phyloP scores from a whole-genome alignment of 768 basidiomycete genomes.

The Aureoboletus auriporus region DNA sequence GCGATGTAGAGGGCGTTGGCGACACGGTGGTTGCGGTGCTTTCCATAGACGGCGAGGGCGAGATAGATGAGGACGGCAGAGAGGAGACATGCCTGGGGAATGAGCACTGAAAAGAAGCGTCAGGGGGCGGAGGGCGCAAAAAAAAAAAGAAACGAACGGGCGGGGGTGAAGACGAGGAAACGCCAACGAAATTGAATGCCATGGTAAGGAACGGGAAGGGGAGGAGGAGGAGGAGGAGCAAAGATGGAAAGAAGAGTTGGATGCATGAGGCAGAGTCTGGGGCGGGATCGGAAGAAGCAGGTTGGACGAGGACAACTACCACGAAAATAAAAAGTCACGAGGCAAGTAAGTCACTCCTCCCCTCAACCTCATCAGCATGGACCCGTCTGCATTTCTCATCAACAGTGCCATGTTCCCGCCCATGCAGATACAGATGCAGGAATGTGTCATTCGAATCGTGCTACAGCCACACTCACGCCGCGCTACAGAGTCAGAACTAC shows the following conservation, averaged over 20 bases:
- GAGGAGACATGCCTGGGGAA: constrained; percentile 59
- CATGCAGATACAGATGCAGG: constrained; percentile 30
- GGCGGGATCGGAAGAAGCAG: neutral
- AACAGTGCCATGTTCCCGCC: constrained; percentile 17
- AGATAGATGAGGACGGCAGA: constrained; percentile 53
- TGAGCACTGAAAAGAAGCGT: constrained; percentile 45
- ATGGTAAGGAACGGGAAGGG: constrained; percentile 52
- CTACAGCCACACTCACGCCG: constrained; percentile 1
- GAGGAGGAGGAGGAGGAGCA: constrained; percentile 5
- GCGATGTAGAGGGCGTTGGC: constrained; percentile 66
- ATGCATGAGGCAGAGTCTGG: neutral
- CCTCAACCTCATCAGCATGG: constrained; percentile 16
- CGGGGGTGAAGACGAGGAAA: constrained; percentile 77
- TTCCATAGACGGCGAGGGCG: constrained; percentile 56
- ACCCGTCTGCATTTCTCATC: constrained; percentile 18
- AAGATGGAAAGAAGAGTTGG: constrained; percentile 13
- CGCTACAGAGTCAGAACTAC: constrained; percentile 28
- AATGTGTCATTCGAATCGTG: constrained; percentile 7
- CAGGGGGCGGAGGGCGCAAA: neutral
- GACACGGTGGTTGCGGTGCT: constrained; percentile 49
- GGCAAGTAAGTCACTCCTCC: constrained; percentile 8
- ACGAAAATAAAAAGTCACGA: constrained; percentile 9
- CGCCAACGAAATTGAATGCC: constrained; percentile 75
- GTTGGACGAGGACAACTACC: constrained; percentile 7
- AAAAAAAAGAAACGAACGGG: constrained; percentile 37